Evolutionary conservation across 371 early-diverging fungal species (phyloP).

Genomic region (Lichtheimia corymbifera): DNA sequence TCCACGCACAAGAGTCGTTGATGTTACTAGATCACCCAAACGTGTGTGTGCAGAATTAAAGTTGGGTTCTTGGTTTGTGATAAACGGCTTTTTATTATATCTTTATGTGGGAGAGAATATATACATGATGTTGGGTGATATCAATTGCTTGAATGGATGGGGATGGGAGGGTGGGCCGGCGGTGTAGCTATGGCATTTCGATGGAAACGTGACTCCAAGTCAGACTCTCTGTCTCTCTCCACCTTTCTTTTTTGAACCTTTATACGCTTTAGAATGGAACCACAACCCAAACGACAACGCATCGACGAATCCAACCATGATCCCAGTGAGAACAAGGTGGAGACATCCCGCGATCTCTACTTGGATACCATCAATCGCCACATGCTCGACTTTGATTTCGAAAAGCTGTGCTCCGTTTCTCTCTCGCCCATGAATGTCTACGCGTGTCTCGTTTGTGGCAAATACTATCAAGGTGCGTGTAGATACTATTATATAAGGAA

Average conservation of each 20-base stretch:
- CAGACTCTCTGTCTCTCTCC: neutral
- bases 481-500: neutral
- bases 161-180: too few species aligned
- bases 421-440: constrained; percentile 94
- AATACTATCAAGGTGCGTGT: constrained; percentile 88
- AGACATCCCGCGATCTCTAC: constrained; percentile 51
- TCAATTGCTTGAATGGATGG: too few species aligned
- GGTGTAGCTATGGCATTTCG: too few species aligned
- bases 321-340: constrained; percentile 8
- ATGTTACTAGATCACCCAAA: too few species aligned
- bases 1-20: too few species aligned
- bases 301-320: constrained; percentile 14
- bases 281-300: constrained; percentile 35
- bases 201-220: too few species aligned
- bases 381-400: constrained; percentile 97
- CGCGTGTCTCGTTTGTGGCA: constrained; percentile 96
- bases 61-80: too few species aligned
- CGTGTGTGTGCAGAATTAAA: too few species aligned
- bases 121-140: too few species aligned
- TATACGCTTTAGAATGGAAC: constrained; percentile 18
- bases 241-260: neutral
- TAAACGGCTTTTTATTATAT: too few species aligned
- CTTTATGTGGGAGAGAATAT: too few species aligned
- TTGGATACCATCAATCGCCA: constrained; percentile 79
- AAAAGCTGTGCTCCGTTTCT: constrained; percentile 94